Evolutionary conservation across 164 flowering plant species (phyloP), one percentile per base, ranked within the genome.

Genomic region (Berberis vulgaris): DNA sequence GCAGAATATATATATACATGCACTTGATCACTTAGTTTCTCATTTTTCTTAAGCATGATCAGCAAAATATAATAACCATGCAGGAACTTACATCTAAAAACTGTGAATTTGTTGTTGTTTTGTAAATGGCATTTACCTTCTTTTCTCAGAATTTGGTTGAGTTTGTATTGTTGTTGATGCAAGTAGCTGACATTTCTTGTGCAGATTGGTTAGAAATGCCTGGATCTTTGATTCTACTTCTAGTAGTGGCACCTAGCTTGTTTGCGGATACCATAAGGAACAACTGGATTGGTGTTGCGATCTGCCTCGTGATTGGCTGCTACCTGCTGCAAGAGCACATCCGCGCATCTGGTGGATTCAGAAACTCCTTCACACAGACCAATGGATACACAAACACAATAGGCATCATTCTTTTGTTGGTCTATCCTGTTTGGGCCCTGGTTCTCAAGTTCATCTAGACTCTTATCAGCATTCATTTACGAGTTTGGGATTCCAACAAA

Each of bases 271-370:
- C 83, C 2, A 3, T 86, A 63, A 84, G 78, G 75, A 72, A 66
- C 42, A 67, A 75, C 70, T 80, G 79, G 87, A 64, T 78, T 5
- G 94, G 97, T 0, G 67, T 82, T 2, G 40, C 71, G 8, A 73
- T 93, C 12, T 81, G 91, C 59, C 81, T 93, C 3, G 2, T 59
- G 38, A 87, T 93, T 44, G 97, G 82, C 1, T 85, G 96, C 63
- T 93, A 88, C 73, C 79, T 93, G 9, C 76, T 93, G 54, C 98
- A 93, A 78, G 96, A 90, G 67, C 98, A 93, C 81, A 88, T 93
- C 71, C 71, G 95, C 13, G 90, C 92, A 41, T 72, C 88, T 4
- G 96, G 98, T 12, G 98, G 98, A 60, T 90, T 93, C 80, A 73
- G 97, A 64, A 87, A 90, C 64, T 81, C 98, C 43, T 86, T 91